A percentile compares a stretch with the other conserved stretches of the same genome.
phyloP scores from a whole-genome alignment of 495 filamentous ascomycete genomes.

The Lophiostoma macrostomum region DNA sequence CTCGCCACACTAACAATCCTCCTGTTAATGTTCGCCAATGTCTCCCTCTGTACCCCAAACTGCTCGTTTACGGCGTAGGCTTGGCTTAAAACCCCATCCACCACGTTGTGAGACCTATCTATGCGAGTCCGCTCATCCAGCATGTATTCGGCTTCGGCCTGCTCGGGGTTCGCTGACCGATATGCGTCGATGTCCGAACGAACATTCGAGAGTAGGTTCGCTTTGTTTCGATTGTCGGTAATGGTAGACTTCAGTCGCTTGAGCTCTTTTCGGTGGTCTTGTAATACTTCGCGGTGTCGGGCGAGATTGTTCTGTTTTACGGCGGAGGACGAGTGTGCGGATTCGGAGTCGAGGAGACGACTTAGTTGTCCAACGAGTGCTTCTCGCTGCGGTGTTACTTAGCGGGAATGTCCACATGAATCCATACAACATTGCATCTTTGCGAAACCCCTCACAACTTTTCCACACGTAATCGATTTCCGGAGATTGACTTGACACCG shows the following conservation, averaged over 20 bases:
- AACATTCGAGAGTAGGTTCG: conserved; percentile 88
- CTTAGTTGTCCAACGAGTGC: conserved; percentile 74
- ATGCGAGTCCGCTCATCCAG: conserved; percentile 80
- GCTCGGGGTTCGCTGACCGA: conserved; percentile 72
- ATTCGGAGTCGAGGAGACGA: conserved; percentile 91
- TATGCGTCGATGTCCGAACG: conserved; percentile 90
- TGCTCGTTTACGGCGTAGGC: conserved; percentile 95
- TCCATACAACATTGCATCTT: too few relatives aligned
- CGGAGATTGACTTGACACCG: too few relatives aligned
- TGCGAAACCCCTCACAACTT: too few relatives aligned
- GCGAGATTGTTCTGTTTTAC: conserved; percentile 92
- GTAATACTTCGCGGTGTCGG: conserved; percentile 84
- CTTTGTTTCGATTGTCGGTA: conserved; percentile 71
- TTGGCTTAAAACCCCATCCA: conserved; percentile 89
- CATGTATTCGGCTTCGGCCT: conserved; percentile 93
- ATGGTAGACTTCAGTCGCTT: conserved; percentile 66
- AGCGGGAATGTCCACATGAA: too few relatives aligned
- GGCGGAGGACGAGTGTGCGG: conserved; percentile 81
- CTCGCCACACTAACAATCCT: conserved; percentile 84
- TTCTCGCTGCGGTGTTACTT: conserved; percentile 71
- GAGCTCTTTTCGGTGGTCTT: conserved; percentile 82
- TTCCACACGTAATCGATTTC: too few relatives aligned
- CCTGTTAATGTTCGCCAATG: conserved; percentile 77
- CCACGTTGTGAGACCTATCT: conserved; percentile 81
- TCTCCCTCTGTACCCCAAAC: conserved; percentile 84